phyloP scores from a whole-genome alignment of 2,329 filamentous ascomycete genomes.

The Neurospora sp. region DNA sequence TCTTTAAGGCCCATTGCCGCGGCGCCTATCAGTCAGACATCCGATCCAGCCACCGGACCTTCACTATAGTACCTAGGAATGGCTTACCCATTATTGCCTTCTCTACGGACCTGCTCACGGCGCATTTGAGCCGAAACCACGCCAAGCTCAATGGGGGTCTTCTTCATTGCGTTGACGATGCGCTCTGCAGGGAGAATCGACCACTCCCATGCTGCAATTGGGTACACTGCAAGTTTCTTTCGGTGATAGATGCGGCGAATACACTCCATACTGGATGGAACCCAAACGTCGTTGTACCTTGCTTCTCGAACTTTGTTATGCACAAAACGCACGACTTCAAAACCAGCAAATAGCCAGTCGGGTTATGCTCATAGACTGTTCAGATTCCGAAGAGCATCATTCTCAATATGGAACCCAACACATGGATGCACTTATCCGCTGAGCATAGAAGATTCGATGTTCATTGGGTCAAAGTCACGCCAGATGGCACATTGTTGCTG shows the following conservation, averaged over 20 bases:
- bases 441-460: conserved; percentile 21
- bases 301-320: neutral
- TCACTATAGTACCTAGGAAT: neutral
- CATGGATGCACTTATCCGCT: conserved; percentile 24
- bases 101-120: neutral
- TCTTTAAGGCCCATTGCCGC: neutral
- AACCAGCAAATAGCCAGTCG: neutral
- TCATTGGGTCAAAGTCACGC: conserved; percentile 30
- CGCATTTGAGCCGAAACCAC: neutral
- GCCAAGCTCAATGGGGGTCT: neutral
- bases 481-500: conserved; percentile 39
- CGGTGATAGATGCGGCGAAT: neutral
- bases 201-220: neutral
- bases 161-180: neutral
- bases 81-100: neutral
- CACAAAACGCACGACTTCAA: neutral
- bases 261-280: neutral
- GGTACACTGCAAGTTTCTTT: neutral
- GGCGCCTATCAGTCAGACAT: neutral
- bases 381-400: conserved; percentile 23
- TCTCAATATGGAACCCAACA: conserved; percentile 24
- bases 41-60: neutral
- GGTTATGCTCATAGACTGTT: conserved; percentile 9
- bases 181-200: neutral
- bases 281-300: neutral